Conservation (phyloP, 495 filamentous ascomycete genomes). For the Annulohypoxylon moriforme region DNA sequence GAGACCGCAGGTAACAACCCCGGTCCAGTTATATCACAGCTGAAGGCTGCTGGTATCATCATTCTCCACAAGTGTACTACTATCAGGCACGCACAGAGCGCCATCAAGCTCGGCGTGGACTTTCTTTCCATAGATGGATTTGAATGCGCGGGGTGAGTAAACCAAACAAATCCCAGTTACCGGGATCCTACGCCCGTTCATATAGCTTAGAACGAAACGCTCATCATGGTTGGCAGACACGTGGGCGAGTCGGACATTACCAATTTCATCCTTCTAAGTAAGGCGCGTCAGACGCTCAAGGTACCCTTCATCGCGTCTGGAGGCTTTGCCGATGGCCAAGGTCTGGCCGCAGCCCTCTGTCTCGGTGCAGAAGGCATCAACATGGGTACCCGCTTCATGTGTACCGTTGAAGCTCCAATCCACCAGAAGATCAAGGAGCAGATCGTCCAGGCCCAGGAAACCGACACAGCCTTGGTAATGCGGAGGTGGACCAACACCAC, state of each 20-base stretch:
- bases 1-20: slow-evolving; percentile 97
- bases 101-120: slow-evolving; percentile 94
- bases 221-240: slow-evolving; percentile 50
- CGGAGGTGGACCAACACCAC: slow-evolving; percentile 94
- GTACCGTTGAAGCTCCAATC: slow-evolving; percentile 90
- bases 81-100: slow-evolving; percentile 90
- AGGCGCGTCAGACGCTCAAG: slow-evolving; percentile 84
- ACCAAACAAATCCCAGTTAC: slow-evolving; percentile 15
- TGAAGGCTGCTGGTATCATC: slow-evolving; percentile 81
- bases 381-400: slow-evolving; percentile 96
- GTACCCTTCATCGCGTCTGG: slow-evolving; percentile 96
- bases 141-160: slow-evolving; percentile 88
- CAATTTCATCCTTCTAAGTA: slow-evolving; percentile 92
- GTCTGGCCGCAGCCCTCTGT: slow-evolving; percentile 89
- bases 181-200: slow-evolving; percentile 13
- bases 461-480: slow-evolving; percentile 88
- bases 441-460: slow-evolving; percentile 89
- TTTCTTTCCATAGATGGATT: slow-evolving; percentile 98
- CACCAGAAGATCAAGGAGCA: slow-evolving; percentile 92
- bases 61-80: slow-evolving; percentile 99
- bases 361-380: slow-evolving; percentile 96
- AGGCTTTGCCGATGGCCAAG: slow-evolving; percentile 95
- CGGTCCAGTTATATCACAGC: slow-evolving; percentile 86
- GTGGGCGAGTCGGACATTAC: slow-evolving; percentile 97
- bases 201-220: slow-evolving; percentile 30